Conservation (phyloP, 352 stramenopile genomes). For the Blastocystis sp. region DNA sequence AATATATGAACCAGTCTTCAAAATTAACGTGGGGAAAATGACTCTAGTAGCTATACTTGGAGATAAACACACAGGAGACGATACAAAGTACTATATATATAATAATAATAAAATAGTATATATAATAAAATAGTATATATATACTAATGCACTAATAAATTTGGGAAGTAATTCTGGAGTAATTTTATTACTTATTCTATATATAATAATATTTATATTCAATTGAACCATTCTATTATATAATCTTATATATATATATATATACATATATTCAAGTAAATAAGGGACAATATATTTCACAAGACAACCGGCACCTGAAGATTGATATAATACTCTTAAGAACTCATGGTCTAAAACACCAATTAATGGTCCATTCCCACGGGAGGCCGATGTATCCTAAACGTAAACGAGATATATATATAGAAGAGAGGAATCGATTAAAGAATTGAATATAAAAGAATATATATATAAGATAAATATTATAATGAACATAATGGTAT, state of each 20-base stretch:
- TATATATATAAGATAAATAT: too few relatives aligned
- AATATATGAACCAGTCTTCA: constrained; percentile 26
- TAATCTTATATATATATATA: background rate
- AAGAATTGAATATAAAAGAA: too few relatives aligned
- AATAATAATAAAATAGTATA: constrained; percentile 8
- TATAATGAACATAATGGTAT: too few relatives aligned
- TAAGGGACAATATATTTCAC: too few relatives aligned
- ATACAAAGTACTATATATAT: background rate
- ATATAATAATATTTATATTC: background rate
- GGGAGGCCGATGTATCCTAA: too few relatives aligned
- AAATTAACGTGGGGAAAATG: constrained; percentile 10
- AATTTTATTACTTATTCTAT: background rate
- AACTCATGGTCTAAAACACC: too few relatives aligned
- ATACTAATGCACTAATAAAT: constrained; percentile 1
- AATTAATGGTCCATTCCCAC: too few relatives aligned
- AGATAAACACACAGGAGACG: constrained; percentile 7
- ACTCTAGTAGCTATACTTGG: constrained; percentile 17
- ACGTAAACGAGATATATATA: too few relatives aligned
- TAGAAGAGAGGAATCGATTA: too few relatives aligned
- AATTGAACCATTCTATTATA: background rate
- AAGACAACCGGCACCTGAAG: too few relatives aligned
- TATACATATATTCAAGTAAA: too few relatives aligned
- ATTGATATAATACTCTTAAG: too few relatives aligned
- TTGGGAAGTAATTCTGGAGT: constrained; percentile 16
- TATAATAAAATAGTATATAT: background rate